These are phyloP conservation scores for Euphorbia pulcherrima DNA, from an alignment of 345 rosid genomes.

Conservation along the genomic window DNA sequence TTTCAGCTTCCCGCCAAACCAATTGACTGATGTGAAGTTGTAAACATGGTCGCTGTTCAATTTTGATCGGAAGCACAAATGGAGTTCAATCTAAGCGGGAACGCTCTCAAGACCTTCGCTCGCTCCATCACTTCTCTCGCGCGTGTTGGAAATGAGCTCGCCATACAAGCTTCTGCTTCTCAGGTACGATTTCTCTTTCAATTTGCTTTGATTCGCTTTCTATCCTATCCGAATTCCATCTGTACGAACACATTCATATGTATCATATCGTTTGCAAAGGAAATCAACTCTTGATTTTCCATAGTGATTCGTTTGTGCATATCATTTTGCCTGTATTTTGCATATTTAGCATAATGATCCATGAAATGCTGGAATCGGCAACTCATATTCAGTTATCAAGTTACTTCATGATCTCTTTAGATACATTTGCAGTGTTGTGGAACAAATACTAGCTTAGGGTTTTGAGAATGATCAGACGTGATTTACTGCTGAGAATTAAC, in stretches of 20 bases:
- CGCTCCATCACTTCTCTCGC: constrained; percentile 73
- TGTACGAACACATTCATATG: too few species aligned
- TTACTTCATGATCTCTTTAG: background rate
- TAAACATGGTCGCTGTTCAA: background rate
- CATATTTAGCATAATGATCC: background rate
- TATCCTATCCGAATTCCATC: background rate
- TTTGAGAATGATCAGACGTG: background rate
- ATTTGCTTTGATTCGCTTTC: background rate
- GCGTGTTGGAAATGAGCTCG: constrained; percentile 83
- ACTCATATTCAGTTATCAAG: background rate
- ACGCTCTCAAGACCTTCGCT: constrained; percentile 70
- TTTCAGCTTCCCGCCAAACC: constrained; percentile 20
- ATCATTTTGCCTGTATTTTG: background rate
- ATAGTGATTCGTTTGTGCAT: background rate
- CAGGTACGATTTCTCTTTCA: constrained; percentile 40
- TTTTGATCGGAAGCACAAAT: constrained; percentile 21
- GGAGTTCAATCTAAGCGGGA: constrained; percentile 77
- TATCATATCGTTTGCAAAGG: background rate
- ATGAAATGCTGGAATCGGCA: background rate
- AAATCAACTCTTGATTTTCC: background rate
- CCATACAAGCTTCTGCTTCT: constrained; percentile 61
- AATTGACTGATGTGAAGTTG: background rate
- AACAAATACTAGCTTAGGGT: background rate
- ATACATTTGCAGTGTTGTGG: background rate
- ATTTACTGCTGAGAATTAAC: background rate